These are phyloP conservation scores for Oryza coarctata DNA, from an alignment of 176 grass and related monocot species.

Conservation along the genomic window DNA sequence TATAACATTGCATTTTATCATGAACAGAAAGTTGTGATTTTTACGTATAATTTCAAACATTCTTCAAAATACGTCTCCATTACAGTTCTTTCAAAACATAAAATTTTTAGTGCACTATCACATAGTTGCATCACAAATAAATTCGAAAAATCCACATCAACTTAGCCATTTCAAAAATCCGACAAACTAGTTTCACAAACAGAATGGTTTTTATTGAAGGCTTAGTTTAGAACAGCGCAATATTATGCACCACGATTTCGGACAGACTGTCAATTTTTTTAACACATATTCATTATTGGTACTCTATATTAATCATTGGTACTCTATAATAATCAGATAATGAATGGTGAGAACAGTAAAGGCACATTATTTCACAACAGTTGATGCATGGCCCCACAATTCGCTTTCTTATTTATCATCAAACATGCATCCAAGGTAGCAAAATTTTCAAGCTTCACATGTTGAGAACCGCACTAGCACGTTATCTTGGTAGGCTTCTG, in stretches of 20 bases:
- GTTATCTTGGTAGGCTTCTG: constrained; percentile 10
- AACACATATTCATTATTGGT: not conserved
- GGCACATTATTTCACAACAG: not conserved
- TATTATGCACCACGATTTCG: not conserved
- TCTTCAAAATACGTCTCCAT: no score
- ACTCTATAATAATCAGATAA: not conserved
- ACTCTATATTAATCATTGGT: not conserved
- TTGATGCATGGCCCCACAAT: constrained; percentile 17
- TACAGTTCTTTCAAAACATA: no score
- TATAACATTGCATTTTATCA: no score
- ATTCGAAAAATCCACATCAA: no score
- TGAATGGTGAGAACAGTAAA: not conserved
- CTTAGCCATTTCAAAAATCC: not conserved
- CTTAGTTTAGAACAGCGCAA: not conserved
- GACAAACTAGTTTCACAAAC: not conserved
- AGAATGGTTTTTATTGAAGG: not conserved
- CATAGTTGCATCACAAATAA: no score
- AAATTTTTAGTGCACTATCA: no score
- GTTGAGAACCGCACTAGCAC: not conserved
- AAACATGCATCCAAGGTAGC: constrained; percentile 26
- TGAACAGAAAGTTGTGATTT: no score
- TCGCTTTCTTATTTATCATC: constrained; percentile 40
- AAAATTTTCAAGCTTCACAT: constrained; percentile 32
- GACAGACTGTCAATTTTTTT: not conserved
- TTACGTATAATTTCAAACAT: no score